Evolutionary conservation across 192 early-diverging fungal genomes (phyloP), one percentile per base, ranked within the genome.

Genomic region (Backusella westeae): DNA sequence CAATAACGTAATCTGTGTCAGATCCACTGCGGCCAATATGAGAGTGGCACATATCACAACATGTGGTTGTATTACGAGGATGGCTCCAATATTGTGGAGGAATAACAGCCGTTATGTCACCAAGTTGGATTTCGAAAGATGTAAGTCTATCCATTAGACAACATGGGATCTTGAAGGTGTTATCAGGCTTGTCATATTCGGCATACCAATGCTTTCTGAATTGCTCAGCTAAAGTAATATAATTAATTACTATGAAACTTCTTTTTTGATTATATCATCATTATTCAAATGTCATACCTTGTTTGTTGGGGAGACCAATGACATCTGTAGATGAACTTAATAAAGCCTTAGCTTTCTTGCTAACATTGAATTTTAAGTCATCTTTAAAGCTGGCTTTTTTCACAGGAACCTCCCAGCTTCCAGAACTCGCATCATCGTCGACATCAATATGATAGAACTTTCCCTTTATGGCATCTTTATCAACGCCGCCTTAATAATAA

Each of bases 11-110:
- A 42, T 80, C 78, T 14, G 69, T 70, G 23, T 65, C 52, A 39
- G 78, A 80, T 15, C 19, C 63, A 73, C 78, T 75, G 21, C 49
- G 53, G 19, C 69, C 56, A 38, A 76, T 56, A 71, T 46, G 52
- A 12, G 73, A 65, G 52, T 49, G 35, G 38, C 78, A 75, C 76
- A 77, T 71, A 29, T 71, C 69, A 63, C 78, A 80, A 36, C 75
- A 75, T 52, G 74, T 69, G 17, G 32, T 34, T 2, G 32, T 71
- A 10, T 80, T 71, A 15, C 71, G 38, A 49, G 65, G 56, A n/a
- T 70, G 70, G 9, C 74, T 81, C 76, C 76, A 81, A 73, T 81
- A 81, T 4, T 23, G 56, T 35, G 80, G 72, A 66, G 80, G 80
- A 3, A 81, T 35, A 19, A 59, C 34, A 39, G 71, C 73, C 3